Evolutionary conservation across 2,329 filamentous ascomycete species (phyloP).

Genomic region (Annulohypoxylon truncatum): DNA sequence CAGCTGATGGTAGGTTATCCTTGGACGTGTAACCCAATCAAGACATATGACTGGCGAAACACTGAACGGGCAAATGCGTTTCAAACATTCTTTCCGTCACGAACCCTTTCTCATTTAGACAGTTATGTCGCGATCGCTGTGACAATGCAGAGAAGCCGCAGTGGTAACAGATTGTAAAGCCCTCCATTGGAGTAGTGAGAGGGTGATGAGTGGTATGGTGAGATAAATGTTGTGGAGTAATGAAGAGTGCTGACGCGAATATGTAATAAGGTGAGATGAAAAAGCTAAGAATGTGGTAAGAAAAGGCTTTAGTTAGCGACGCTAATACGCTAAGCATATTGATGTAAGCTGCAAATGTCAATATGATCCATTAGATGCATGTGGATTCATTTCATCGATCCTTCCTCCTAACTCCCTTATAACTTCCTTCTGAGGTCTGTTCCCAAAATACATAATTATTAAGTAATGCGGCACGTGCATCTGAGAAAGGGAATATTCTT

Average conservation of each 20-base stretch:
- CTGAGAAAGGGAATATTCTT: neutral
- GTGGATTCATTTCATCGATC: neutral
- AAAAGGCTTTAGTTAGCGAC: constrained; percentile 2
- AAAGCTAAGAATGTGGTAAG: neutral
- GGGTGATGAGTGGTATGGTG: neutral
- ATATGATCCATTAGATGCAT: neutral
- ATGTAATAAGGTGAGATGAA: neutral
- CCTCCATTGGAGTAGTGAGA: constrained; percentile 3
- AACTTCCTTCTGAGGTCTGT: neutral
- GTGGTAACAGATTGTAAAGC: neutral
- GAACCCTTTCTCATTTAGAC: constrained; percentile 8
- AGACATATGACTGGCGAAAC: neutral
- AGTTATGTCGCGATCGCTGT: neutral
- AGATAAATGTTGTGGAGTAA: constrained; percentile 5
- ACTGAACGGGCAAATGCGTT: neutral
- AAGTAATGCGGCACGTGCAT: constrained; percentile 21
- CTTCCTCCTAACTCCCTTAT: neutral
- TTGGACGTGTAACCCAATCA: constrained; percentile 7
- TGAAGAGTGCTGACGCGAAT: constrained; percentile 9
- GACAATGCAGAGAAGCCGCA: constrained; percentile 8
- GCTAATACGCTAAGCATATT: neutral
- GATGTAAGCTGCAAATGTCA: neutral
- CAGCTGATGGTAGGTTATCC: neutral
- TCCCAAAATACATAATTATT: constrained; percentile 4
- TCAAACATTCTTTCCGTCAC: neutral